These are phyloP conservation scores for Hygrophila difformis DNA, from an alignment of 257 asterid genomes.

Conservation along the genomic window DNA sequence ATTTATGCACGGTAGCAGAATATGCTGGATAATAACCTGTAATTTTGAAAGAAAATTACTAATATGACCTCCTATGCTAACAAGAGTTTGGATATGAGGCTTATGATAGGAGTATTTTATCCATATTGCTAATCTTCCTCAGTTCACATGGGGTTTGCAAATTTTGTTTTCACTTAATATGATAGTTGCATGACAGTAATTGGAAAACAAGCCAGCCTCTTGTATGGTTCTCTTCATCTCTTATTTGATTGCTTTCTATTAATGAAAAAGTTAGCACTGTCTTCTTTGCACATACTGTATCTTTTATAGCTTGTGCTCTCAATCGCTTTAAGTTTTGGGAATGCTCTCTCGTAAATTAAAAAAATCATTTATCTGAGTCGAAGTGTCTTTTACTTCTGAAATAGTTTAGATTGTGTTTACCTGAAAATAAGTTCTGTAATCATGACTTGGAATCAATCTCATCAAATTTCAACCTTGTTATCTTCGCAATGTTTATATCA, in stretches of 20 bases:
- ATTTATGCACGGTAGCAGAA: background rate
- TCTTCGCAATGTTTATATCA: conserved; percentile 6
- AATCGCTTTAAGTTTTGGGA: conserved; percentile 1
- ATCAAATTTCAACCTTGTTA: background rate
- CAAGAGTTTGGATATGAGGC: conserved; percentile 11
- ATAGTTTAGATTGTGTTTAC: conserved; percentile 4
- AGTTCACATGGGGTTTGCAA: conserved; percentile 2
- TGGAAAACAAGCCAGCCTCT: conserved; percentile 4
- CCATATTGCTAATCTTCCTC: conserved; percentile 5
- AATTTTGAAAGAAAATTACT: too few relatives aligned
- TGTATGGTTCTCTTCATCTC: background rate
- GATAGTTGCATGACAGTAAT: too few relatives aligned
- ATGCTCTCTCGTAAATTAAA: too few relatives aligned
- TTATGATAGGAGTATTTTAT: conserved; percentile 11
- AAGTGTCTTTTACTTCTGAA: conserved; percentile 2
- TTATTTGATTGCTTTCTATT: conserved; percentile 6
- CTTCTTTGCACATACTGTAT: background rate
- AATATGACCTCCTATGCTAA: too few relatives aligned
- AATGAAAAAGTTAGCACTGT: conserved; percentile 9
- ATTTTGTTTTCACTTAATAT: conserved; percentile 6
- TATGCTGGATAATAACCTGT: background rate
- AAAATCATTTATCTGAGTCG: too few relatives aligned
- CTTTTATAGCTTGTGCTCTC: conserved; percentile 12
- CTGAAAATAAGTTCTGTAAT: conserved; percentile 1
- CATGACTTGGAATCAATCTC: conserved; percentile 11